These are phyloP conservation scores for Hippophae gyantsensis DNA, from an alignment of 306 rosid genomes.

Conservation along the genomic window DNA sequence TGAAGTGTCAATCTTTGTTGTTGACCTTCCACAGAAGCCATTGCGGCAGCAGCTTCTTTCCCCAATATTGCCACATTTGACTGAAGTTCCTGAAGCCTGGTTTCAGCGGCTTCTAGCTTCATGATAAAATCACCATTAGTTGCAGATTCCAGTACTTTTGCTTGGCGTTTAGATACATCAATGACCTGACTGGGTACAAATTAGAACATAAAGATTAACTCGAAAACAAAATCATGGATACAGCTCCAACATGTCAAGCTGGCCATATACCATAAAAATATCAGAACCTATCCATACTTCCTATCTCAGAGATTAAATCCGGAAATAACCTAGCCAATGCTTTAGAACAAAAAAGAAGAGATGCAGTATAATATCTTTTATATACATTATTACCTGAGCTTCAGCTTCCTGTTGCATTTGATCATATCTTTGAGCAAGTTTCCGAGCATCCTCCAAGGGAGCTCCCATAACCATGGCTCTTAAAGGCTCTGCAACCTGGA, in stretches of 20 bases:
- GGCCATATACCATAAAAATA: neutral
- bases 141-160: slow-evolving; percentile 57
- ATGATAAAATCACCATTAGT: slow-evolving; percentile 47
- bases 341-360: no score
- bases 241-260: neutral
- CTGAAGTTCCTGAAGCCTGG: slow-evolving; percentile 64
- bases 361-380: neutral
- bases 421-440: slow-evolving; percentile 94
- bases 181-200: slow-evolving; percentile 68
- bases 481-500: slow-evolving; percentile 86
- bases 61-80: slow-evolving; percentile 66
- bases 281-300: no score
- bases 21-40: slow-evolving; percentile 86
- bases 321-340: no score
- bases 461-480: slow-evolving; percentile 98
- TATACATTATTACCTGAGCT: slow-evolving; percentile 58
- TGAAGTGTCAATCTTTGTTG: slow-evolving; percentile 85
- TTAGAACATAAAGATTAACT: slow-evolving; percentile 24
- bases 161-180: slow-evolving; percentile 78
- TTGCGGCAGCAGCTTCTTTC: slow-evolving; percentile 82
- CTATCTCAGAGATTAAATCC: neutral
- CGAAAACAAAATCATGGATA: slow-evolving; percentile 2
- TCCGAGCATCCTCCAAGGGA: slow-evolving; percentile 95
- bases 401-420: slow-evolving; percentile 96
- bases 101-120: slow-evolving; percentile 78